Percentiles rank a stretch among this genome's conserved stretches.
Conservation (phyloP, 83 land plant genomes). For the Isoetes engelmannii region DNA sequence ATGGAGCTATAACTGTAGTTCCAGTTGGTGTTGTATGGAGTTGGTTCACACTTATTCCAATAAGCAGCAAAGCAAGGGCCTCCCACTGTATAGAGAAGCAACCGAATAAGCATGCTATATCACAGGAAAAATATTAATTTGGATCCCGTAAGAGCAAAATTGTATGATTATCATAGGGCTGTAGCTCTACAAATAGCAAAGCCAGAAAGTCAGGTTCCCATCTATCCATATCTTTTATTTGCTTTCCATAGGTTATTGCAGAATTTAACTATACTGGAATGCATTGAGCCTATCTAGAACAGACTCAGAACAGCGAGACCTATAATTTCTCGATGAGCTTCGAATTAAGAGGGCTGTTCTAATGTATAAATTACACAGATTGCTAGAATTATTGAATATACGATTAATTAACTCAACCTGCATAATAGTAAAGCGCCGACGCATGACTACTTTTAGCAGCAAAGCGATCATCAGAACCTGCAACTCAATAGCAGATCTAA, state of each 20-base stretch:
- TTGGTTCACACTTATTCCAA: slow-evolving; percentile 88
- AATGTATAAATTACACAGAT: too few relatives aligned
- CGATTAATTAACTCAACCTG: slow-evolving; percentile 44
- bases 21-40: slow-evolving; percentile 71
- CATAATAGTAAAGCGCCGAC: slow-evolving; percentile 70
- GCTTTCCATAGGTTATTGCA: too few relatives aligned
- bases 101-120: not conserved
- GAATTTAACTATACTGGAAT: not conserved
- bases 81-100: slow-evolving; percentile 64
- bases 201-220: too few relatives aligned
- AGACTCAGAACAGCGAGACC: not conserved
- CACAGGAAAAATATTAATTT: too few relatives aligned
- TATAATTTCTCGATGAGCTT: too few relatives aligned
- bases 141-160: too few relatives aligned
- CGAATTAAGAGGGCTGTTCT: too few relatives aligned
- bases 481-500: slow-evolving; percentile 8
- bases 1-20: slow-evolving; percentile 55
- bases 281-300: too few relatives aligned
- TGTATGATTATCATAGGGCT: too few relatives aligned
- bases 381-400: not conserved
- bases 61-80: slow-evolving; percentile 73
- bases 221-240: too few relatives aligned
- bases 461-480: slow-evolving; percentile 94
- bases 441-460: slow-evolving; percentile 80
- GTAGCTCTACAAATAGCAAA: too few relatives aligned